Base-by-base conservation (phyloP, 2,329 filamentous ascomycete species). In the Aspergillaceae sp. region DNA sequence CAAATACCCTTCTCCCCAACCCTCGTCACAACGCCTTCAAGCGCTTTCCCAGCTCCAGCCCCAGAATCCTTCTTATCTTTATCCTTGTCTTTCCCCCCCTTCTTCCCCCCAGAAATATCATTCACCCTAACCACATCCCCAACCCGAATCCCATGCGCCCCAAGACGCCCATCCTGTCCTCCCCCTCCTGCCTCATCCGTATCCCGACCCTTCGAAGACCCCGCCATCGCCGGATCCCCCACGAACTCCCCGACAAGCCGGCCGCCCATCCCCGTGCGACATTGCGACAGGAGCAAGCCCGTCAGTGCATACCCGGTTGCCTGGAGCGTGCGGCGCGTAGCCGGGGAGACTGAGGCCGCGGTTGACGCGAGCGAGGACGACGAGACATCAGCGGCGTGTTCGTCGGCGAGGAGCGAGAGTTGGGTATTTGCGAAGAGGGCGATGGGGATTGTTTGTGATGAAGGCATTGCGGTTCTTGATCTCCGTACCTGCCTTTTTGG, bases 191-290 rank as follows among this genome's bases (percentile, higher is more conserved):
- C 66, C 4, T 56, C 50, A 7, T 44, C 48, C 8, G 37, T 37
- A 8, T 44, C 41, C 6, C 27, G 48, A 6, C 41, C 40, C 28
- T 53, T 58, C 2, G 55, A 48, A 9, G 51, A 32, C 4, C 68
- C 66, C 3, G 78, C 74, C 2, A 84, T 77, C 0, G 88, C 86
- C n/a, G 79, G 69, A 59, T 96, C 91, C 1, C 70, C 66, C 1
- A 71, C 73, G 4, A 98, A 80, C 64, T 96, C 90, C 3, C 96
- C 72, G 1, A 98, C 84, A 0, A 87, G 88, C 53, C 88, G 86
- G n/a, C 92, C 92, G 10, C 90, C 92, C 34, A 96, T 74, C 0
- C 92, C 92, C 0, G 92, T 98, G 29, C 90, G 83, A 61, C 86
- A 86, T 11, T 85, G 83, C 7, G 77, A 73, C 32, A 94, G 72